Percentiles rank a stretch among this genome's conserved stretches.
Conservation (phyloP, 2,329 filamentous ascomycete genomes). For the Samsoniella hepiali region DNA sequence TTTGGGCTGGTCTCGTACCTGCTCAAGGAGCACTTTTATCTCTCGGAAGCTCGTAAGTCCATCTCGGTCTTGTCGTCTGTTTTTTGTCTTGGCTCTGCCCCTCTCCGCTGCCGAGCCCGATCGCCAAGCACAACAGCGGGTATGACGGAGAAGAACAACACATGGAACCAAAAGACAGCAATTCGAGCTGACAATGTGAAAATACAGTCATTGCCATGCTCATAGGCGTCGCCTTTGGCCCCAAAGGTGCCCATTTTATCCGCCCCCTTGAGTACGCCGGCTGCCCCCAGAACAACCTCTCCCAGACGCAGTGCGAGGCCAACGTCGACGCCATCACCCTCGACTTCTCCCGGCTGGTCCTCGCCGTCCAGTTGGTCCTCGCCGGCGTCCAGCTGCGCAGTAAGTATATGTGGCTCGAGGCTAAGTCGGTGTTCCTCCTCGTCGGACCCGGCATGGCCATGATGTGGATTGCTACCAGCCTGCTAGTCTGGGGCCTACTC, state of each 20-base stretch:
- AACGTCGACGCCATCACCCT: constrained; percentile 72
- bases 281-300: constrained; percentile 25
- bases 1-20: constrained; percentile 89
- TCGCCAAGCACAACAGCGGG: constrained; percentile 1
- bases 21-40: constrained; percentile 83
- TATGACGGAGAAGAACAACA: background rate
- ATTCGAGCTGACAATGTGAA: background rate
- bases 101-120: constrained; percentile 5
- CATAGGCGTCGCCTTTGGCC: constrained; percentile 74
- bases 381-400: constrained; percentile 85
- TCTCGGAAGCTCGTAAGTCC: constrained; percentile 80
- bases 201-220: constrained; percentile 74
- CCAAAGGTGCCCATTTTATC: constrained; percentile 72
- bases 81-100: background rate
- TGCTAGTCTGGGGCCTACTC: constrained; percentile 74
- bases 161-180: background rate
- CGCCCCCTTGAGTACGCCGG: constrained; percentile 71
- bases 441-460: constrained; percentile 79
- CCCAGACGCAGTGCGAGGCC: constrained; percentile 34
- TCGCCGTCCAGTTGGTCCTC: constrained; percentile 86
- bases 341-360: constrained; percentile 80
- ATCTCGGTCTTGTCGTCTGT: background rate
- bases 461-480: constrained; percentile 84
- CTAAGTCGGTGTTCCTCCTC: constrained; percentile 69
- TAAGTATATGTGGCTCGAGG: constrained; percentile 75